Conservation (phyloP, 2,329 filamentous ascomycete species). For the Pseudocercospora ulei region DNA sequence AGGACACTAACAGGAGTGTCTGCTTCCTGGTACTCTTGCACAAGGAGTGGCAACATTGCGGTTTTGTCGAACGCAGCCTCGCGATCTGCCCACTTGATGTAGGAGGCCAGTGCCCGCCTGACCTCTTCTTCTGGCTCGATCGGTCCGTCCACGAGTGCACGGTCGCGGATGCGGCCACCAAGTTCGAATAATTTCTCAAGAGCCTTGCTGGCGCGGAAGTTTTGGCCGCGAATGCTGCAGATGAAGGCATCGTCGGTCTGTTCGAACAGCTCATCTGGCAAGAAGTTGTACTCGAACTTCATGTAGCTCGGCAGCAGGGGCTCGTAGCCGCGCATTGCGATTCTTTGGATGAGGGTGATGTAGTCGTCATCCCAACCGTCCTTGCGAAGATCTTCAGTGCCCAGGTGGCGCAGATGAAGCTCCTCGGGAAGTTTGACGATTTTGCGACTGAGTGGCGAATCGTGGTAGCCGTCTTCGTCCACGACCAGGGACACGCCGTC, state of each 20-base stretch:
- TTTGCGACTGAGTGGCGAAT: conserved; percentile 16
- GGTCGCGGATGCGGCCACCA: conserved; percentile 45
- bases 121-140: conserved; percentile 22
- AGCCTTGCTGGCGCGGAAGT: conserved; percentile 46
- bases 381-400: conserved; percentile 23
- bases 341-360: conserved; percentile 45
- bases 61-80: conserved; percentile 40
- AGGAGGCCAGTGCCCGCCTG: conserved; percentile 34
- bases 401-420: conserved; percentile 23
- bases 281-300: conserved; percentile 46
- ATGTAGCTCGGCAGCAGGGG: conserved; percentile 46
- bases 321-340: conserved; percentile 49
- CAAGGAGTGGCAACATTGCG: conserved; percentile 38
- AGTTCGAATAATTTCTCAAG: conserved; percentile 44
- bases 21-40: conserved; percentile 38
- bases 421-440: conserved; percentile 23
- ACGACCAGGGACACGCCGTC: conserved; percentile 34
- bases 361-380: conserved; percentile 45
- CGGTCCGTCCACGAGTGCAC: conserved; percentile 33
- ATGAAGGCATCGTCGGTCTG: conserved; percentile 41
- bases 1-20: conserved; percentile 37
- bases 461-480: conserved; percentile 23
- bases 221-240: conserved; percentile 35
- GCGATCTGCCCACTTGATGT: conserved; percentile 46
- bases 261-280: conserved; percentile 48